These are phyloP conservation scores for Metarhizium sp. DNA, from an alignment of 2,329 filamentous ascomycete genomes.

Conservation along the genomic window DNA sequence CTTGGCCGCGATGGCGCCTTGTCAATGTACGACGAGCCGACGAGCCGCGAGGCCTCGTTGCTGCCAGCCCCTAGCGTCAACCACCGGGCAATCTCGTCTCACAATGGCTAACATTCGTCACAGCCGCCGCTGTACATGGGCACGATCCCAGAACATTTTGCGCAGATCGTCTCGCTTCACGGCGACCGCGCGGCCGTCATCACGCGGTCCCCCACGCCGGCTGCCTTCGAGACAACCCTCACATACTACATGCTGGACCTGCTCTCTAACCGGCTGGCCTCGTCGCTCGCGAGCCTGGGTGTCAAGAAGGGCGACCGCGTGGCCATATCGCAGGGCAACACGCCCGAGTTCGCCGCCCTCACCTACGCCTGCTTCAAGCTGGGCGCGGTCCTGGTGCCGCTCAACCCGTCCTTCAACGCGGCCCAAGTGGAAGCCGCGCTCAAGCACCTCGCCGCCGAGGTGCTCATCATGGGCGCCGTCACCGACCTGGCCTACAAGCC, in stretches of 20 bases:
- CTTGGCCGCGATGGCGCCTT: neutral
- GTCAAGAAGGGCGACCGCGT: conserved; percentile 78
- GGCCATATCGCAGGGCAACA: conserved; percentile 79
- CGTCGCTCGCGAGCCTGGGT: conserved; percentile 58
- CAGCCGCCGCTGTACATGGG: conserved; percentile 57
- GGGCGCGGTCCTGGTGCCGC: conserved; percentile 84
- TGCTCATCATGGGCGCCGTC: conserved; percentile 79
- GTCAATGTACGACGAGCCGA: no score
- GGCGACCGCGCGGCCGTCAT: conserved; percentile 56
- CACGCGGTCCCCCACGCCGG: conserved; percentile 36
- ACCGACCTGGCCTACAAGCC: conserved; percentile 68
- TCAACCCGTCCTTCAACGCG: conserved; percentile 84
- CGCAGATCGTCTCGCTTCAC: conserved; percentile 49
- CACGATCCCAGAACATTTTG: conserved; percentile 67
- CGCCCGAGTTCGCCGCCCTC: conserved; percentile 70
- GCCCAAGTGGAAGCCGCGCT: conserved; percentile 71
- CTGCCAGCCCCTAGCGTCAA: no score
- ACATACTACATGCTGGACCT: conserved; percentile 70
- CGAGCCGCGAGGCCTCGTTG: no score
- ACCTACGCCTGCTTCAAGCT: conserved; percentile 91
- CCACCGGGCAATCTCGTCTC: neutral
- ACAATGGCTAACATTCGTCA: neutral
- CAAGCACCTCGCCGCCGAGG: conserved; percentile 59
- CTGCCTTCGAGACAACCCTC: conserved; percentile 44
- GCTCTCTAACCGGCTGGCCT: conserved; percentile 66